Evolutionary conservation across 768 basidiomycete genomes (phyloP), one percentile per base, ranked within the genome.

Genomic region (Tubosaeta sp.): DNA sequence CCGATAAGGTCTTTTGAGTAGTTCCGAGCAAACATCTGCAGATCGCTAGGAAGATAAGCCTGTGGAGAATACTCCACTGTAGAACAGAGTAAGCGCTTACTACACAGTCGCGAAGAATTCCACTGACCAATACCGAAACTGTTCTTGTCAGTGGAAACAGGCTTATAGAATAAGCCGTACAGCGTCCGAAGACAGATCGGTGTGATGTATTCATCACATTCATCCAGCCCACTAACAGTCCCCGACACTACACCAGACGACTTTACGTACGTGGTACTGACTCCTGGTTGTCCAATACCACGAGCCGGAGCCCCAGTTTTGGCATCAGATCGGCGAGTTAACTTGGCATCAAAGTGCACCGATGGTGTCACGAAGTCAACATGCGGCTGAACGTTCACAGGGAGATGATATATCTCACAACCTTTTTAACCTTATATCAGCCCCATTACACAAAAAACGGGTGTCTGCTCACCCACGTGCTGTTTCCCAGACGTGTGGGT

Each of bases 291-390:
- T 18, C 61, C 69, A 14, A 68, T 51, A 6, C 30, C 41, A 25
- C 35, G 25, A 8, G 25, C 25, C 25, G 25, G 8, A 8, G 25
- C 25, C 8, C 25, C 25, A 8, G 4, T 27, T 5, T 36, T 38
- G 34, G 32, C 13, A 18, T 2, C 36, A 14, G 58, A 62, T 16
- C 60, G 52, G 44, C 52, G 49, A 27, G 45, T 43, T 49, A 65
- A 24, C 52, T 48, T 56, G 7, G 49, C 29, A 38, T 65, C 62
- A 41, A 72, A 73, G 55, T 72, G 65, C 4, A 73, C 64, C 5
- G 70, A 64, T 11, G 69, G 71, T 4, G 57, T 64, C 35, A 71
- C 62, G 45, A 73, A 59, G 22, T 72, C 71, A 19, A 73, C 56
- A 34, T 73, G 71, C 3, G 59, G 46, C 7, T 48, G 55, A 21